These are phyloP conservation scores for Mucor piriformis DNA, from an alignment of 371 early-diverging fungal genomes.

Conservation along the genomic window DNA sequence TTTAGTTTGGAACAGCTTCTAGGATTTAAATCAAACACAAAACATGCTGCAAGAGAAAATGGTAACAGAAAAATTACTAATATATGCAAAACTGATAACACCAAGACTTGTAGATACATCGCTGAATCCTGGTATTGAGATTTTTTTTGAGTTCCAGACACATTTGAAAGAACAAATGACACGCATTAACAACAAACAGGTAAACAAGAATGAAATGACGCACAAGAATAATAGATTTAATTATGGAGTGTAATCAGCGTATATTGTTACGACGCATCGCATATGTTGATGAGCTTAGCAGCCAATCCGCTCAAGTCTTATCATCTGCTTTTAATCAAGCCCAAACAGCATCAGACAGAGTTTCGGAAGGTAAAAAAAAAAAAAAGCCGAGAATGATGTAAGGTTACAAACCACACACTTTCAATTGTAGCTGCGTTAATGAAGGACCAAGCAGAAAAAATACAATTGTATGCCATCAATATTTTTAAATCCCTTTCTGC, in stretches of 20 bases:
- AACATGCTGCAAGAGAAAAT: background rate
- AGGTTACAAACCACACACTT: background rate
- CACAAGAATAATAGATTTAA: background rate
- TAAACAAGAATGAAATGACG: background rate
- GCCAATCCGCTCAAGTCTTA: constrained; percentile 13
- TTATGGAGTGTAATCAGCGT: background rate
- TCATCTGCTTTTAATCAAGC: constrained; percentile 25
- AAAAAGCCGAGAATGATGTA: background rate
- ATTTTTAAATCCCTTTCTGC: constrained; percentile 25
- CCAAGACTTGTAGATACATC: background rate
- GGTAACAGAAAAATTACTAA: background rate
- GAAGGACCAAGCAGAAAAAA: constrained; percentile 21
- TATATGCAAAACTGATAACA: background rate
- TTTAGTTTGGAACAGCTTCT: constrained; percentile 22
- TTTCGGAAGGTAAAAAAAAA: constrained; percentile 25
- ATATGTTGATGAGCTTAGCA: constrained; percentile 34
- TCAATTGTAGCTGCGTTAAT: constrained; percentile 10
- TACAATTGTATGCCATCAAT: constrained; percentile 1
- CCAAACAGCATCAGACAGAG: constrained; percentile 19
- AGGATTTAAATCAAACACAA: constrained; percentile 8
- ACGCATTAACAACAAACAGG: constrained; percentile 24
- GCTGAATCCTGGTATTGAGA: constrained; percentile 1
- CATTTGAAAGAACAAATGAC: constrained; percentile 23
- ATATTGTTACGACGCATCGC: constrained; percentile 28
- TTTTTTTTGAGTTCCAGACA: constrained; percentile 22